phyloP scores from a whole-genome alignment of 169 alveolate genomes.

The Eimeria falciformis region DNA sequence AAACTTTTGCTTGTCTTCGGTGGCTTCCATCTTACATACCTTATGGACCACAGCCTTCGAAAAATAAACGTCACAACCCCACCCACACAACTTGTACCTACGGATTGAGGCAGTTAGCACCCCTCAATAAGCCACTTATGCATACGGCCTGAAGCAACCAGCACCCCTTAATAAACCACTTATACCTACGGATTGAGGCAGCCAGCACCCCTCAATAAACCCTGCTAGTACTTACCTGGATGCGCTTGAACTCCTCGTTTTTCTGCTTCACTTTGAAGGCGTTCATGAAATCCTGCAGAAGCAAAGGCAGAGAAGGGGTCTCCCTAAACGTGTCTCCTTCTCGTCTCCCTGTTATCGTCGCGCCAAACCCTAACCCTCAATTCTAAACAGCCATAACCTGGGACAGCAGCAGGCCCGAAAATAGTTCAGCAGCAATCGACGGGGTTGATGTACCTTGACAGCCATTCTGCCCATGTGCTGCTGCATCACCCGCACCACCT shows the following conservation, averaged over 20 bases:
- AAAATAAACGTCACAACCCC: neutral
- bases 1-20: conserved; percentile 75
- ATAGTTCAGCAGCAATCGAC: neutral
- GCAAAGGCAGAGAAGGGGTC: neutral
- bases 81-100: neutral
- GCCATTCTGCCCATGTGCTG: conserved; percentile 81
- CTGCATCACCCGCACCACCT: conserved; percentile 76
- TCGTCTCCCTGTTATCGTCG: neutral
- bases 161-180: neutral
- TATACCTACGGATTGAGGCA: neutral
- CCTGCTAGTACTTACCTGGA: conserved; percentile 42
- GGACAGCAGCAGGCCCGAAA: too few relatives aligned
- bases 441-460: conserved; percentile 73
- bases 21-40: conserved; percentile 74
- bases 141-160: neutral
- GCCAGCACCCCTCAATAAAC: neutral
- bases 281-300: conserved; percentile 70
- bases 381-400: too few relatives aligned
- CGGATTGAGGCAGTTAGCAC: neutral
- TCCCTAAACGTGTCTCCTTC: neutral
- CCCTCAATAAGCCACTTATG: neutral
- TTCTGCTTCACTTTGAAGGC: conserved; percentile 73
- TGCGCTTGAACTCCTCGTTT: conserved; percentile 69
- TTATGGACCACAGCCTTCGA: conserved; percentile 64
- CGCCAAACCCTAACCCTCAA: too few relatives aligned